Base-by-base conservation (phyloP, 176 grass and related monocot species). In the Areca catechu region DNA sequence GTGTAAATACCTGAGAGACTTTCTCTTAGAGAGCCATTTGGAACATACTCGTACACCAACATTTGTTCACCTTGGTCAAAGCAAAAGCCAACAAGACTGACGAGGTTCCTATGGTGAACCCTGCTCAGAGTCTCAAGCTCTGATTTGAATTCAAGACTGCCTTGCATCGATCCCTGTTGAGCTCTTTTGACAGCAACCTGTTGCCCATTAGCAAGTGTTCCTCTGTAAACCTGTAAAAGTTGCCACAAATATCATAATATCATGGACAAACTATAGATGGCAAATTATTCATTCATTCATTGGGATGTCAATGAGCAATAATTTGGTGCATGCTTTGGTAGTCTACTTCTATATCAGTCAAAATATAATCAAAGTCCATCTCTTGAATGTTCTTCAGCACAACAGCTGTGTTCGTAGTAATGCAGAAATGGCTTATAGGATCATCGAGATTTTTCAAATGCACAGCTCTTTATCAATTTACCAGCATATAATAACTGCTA, bases 71-170 rank as follows among this genome's bases (percentile, higher is more conserved):
- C 80, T 70, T 85, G 85, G 5, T 89, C 89, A 4, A 95, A 66
- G 76, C 85, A 95, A 71, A 86, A 95, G 0, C 90, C 85, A 5
- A 95, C 66, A n/a, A 89, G 90, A 67, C 51, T 70, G 18, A 95
- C 90, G 15, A 95, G 78, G 21, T 95, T 95, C 77, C 69, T 86
- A 67, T 95, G 90, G 75, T 95, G 85, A 22, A 95, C 82, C 17
- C 82, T 77, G 12, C 82, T 83, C 22, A 95, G 76, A 37, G 86
- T 79, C 70, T 95, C 90, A 6, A 95, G 89, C 62, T 95, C 90
- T 5, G 85, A 80, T 60, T 67, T 75, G 70, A 95, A 95, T 52
- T 89, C 90, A 16, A 74, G 65, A 21, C 29, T 66, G 7, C 90
- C 85, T 73, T 95, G 90, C 25, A 82, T 67, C 0, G 85, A 86